Base-by-base conservation (phyloP, 2,329 filamentous ascomycete genomes). In the Sphaerulina populicola region DNA sequence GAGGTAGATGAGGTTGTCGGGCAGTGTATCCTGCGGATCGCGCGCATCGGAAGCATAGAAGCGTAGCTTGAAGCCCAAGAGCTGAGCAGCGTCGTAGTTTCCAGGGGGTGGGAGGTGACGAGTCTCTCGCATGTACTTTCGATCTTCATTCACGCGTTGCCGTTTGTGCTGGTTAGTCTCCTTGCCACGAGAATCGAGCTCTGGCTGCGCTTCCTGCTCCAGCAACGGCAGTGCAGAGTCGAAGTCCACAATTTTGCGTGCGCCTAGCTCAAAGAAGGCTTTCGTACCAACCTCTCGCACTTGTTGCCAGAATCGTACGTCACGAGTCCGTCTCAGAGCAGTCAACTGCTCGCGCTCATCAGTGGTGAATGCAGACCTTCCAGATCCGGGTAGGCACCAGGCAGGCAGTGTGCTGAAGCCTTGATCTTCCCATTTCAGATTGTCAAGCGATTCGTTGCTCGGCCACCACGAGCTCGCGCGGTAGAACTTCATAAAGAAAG, bases 401-500 rank as follows among this genome's bases (percentile, higher is more conserved):
- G 75, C 75, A 0, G 91, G 93, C n/a, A 97, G 73, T 0, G 86
- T 84, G 2, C 78, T 78, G 11, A 78, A 72, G 43, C 77, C 78
- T 14, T 75, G 69, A 38, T 74, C 71, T 30, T 69, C 61, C 63
- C 67, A 71, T 14, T 73, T 72, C 41, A 79, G 38, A 36, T 72
- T 70, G 39, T 76, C 72, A 9, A 74, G 66, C 30, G 77, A 75
- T 44, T 80, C 81, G 44, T 83, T 71, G 49, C 78, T 81, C 1
- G 93, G 93, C 93, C 93, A 98, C 93, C 93, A 98, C 21, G 91
- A 94, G 71, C 91, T 97, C 52, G 83, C 82, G 52, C 91, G 80
- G 21, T 98, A 75, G 43, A 97, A 83, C 66, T 94, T 95, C 66
- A 97, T 85, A 63, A 96, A 97, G 71, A 97, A 98, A 30, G 85